A percentile compares a stretch with the other conserved stretches of the same genome.
Conservation (phyloP, 2,329 filamentous ascomycete species). For the Tolypocladium sp. region DNA sequence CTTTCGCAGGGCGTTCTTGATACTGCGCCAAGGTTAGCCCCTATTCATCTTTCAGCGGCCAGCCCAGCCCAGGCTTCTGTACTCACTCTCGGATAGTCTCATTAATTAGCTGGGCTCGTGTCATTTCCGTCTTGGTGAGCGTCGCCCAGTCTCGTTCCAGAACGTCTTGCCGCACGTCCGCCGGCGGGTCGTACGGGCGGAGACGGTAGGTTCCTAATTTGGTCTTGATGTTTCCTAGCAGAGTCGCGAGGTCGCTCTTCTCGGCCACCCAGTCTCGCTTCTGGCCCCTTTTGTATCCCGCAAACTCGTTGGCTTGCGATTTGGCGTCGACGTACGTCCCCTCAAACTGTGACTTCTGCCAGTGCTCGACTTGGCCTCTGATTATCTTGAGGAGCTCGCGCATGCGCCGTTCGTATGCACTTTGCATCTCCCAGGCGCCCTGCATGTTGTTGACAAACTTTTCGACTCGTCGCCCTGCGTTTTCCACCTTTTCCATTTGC, state of each 20-base stretch:
- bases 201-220: constrained; percentile 93
- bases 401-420: constrained; percentile 88
- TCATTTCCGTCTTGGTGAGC: constrained; percentile 76
- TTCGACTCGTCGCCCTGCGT: constrained; percentile 89
- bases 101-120: constrained; percentile 87
- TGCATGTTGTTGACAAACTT: constrained; percentile 99
- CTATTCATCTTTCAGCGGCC: neutral
- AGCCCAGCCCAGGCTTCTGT: neutral
- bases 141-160: constrained; percentile 75
- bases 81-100: constrained; percentile 89
- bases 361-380: constrained; percentile 60
- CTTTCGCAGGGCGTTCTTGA: constrained; percentile 88
- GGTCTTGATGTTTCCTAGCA: constrained; percentile 97
- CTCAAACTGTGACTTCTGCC: constrained; percentile 75
- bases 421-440: constrained; percentile 99
- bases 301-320: constrained; percentile 71
- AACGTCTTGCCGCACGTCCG: constrained; percentile 70
- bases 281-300: constrained; percentile 79
- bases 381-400: constrained; percentile 70
- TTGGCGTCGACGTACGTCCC: constrained; percentile 92
- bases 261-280: constrained; percentile 97
- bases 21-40: constrained; percentile 35
- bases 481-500: constrained; percentile 97
- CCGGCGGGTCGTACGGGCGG: constrained; percentile 81
- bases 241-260: constrained; percentile 87